Evolutionary conservation across 2,329 filamentous ascomycete species (phyloP), one percentile per base, ranked within the genome.

Genomic region (Alternaria alternata): DNA sequence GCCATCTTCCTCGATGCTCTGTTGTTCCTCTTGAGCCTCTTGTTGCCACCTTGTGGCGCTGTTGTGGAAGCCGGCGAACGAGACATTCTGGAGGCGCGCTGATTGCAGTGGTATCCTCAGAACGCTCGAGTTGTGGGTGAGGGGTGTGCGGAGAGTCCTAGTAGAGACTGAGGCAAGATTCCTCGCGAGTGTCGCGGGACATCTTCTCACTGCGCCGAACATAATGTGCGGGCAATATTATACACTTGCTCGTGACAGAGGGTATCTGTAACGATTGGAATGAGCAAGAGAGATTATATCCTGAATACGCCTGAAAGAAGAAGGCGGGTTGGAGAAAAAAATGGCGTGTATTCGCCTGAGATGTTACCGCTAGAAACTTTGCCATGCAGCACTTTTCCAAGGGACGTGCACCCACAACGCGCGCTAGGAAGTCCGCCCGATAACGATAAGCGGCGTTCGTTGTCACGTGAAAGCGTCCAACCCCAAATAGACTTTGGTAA

Each of bases 171-270:
- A 67, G 8, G 67, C 57, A 53, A 77, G 54, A 56, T 64, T 71
- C 63, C 75, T 73, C 55, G 77, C 71, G 52, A 81, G 67, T 41
- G 72, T 74, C 62, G 75, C 72, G 62, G 78, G 72, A 62, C 77
- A 80, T 78, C 75, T 79, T 74, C 78, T 74, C 53, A 80, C 61
- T 63, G 78, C 76, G 64, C 68, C 71, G 58, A 79, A 74, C 78
- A 90, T 26, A 82, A 77, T 73, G 67, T 57, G 61, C 41, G 57
- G 58, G 57, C 59, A 34, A 55, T 16, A 51, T 39, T 48, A 51
- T 51, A 53, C 63, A 63, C 68, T 61, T 26, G 22, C 46, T 46
- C 42, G 62, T 42, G 48, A 18, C 34, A 62, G 65, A 28, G 56
- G 55, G 58, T 69, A 63, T 64, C 32, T 44, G 56, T 28, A 42